Percentiles rank a stretch among this genome's conserved stretches.
Evolutionary conservation across 371 early-diverging fungal species (phyloP).

Genomic region (Zopfochytrium polystomum): DNA sequence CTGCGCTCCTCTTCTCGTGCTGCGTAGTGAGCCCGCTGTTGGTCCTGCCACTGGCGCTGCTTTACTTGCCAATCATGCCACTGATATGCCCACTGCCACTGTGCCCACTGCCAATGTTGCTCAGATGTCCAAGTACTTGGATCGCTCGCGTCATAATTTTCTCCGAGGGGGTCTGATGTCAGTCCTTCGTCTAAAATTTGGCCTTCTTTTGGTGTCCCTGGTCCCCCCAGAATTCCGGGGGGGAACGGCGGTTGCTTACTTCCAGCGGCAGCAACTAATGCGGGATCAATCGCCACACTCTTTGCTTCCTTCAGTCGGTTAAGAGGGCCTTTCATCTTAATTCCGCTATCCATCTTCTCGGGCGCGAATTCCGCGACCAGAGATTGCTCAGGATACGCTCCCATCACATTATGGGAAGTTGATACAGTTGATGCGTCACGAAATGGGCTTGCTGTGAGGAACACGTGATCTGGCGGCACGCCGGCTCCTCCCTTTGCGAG

Average conservation of each 20-base stretch:
- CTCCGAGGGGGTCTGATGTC: neutral
- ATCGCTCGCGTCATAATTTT: no score
- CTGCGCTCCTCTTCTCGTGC: conserved; percentile 20
- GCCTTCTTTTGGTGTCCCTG: no score
- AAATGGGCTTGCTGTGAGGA: no score
- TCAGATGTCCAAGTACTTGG: conserved; percentile 17
- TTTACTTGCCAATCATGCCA: conserved; percentile 25
- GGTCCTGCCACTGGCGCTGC: conserved; percentile 21
- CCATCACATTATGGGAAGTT: no score
- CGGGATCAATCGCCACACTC: neutral
- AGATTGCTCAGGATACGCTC: no score
- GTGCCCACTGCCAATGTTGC: conserved; percentile 22
- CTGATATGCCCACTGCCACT: conserved; percentile 19
- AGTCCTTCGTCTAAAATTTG: neutral
- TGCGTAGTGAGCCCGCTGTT: conserved; percentile 18
- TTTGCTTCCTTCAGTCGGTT: neutral
- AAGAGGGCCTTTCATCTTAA: neutral
- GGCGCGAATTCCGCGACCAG: no score
- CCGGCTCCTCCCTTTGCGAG: no score
- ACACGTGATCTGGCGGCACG: no score
- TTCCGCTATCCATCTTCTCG: no score
- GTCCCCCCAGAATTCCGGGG: no score
- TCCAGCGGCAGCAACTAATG: neutral
- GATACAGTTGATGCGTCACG: no score
- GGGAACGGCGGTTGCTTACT: neutral